Base-by-base conservation (phyloP, 1,284 basidiomycete species). In the Cystobasidium sp. region DNA sequence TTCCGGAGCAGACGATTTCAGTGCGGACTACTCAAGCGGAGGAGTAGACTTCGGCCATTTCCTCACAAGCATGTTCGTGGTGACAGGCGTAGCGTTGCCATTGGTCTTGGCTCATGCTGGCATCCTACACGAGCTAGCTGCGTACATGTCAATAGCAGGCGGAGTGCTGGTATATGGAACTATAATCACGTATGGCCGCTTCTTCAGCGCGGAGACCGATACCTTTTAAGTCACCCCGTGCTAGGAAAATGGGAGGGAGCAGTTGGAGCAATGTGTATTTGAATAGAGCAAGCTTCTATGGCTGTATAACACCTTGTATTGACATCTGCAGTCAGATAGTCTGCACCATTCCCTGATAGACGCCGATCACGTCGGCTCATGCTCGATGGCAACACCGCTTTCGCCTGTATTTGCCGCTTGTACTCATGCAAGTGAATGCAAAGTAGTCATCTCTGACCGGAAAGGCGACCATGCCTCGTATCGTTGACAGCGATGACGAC, bases 131-230 rank as follows among this genome's bases (percentile, higher is more conserved):
- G 86, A 88, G 0, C 88, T 88, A 14, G 97, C 97, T 41, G 94
- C 91, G 82, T 89, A 87, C 80, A 97, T 99, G 96, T 94, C 93
- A 39, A 93, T 97, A 76, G 86, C 90, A 41, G 97, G 97, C 31
- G 97, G 97, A 83, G 91, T 90, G 47, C 85, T 98, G 76, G 94
- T 99, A 1, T 99, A 99, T 81, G 93, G 91, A 5, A 99, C 97
- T 10, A 97, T 74, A n/a, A 74, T 74, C 44, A 67, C 65, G 14
- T 74, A 74, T 44, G 47, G 64, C 39, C 64, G 65, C 10, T 68
- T 74, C 64, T 74, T 74, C 43, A 73, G 70, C 49, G 70, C 55
- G 12, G 46, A 46, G n/a, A 58, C 37, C 22, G 70, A 73, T 58
- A 73, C 70, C 37, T 73, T 73, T 46, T 70, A 44, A 46, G 20